Conservation (phyloP, 2,329 filamentous ascomycete species). For the Aureobasidium sp. region DNA sequence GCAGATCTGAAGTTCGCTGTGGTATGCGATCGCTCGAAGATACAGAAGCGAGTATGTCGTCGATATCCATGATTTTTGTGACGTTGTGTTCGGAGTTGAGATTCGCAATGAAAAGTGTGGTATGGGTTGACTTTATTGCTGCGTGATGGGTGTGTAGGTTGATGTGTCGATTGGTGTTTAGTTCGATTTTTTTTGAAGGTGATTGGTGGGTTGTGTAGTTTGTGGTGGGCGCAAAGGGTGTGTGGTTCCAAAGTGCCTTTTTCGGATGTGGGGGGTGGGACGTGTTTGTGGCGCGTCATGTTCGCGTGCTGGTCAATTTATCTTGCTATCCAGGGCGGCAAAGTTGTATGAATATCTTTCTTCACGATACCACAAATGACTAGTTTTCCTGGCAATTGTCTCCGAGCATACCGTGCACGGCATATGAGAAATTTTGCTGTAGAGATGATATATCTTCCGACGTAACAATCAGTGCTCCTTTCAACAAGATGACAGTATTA, state of each 20-base stretch:
- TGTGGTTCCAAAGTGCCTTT: background rate
- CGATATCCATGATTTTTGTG: constrained; percentile 35
- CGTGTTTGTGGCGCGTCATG: background rate
- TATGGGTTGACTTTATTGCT: too few species aligned
- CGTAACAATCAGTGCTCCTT: background rate
- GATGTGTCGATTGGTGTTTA: background rate
- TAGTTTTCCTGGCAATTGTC: too few species aligned
- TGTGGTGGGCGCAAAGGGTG: background rate
- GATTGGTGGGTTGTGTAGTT: background rate
- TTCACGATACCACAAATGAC: background rate
- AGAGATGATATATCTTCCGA: background rate
- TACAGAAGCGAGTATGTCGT: constrained; percentile 46
- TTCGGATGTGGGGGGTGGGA: background rate
- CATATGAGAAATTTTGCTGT: background rate
- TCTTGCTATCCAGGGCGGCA: background rate
- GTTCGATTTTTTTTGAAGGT: too few species aligned
- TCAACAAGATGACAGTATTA: background rate
- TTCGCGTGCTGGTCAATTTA: background rate
- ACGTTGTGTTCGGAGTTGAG: background rate
- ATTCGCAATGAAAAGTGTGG: too few species aligned
- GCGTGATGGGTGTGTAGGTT: too few species aligned
- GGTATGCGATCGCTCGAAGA: constrained; percentile 38
- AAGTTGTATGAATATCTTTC: background rate
- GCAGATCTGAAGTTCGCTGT: constrained; percentile 64
- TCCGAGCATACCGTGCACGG: too few species aligned